A percentile compares a stretch with the other conserved stretches of the same genome.
These are phyloP conservation scores for Tanacetum coccineum DNA, from an alignment of 129 eudicot species.

Conservation along the genomic window DNA sequence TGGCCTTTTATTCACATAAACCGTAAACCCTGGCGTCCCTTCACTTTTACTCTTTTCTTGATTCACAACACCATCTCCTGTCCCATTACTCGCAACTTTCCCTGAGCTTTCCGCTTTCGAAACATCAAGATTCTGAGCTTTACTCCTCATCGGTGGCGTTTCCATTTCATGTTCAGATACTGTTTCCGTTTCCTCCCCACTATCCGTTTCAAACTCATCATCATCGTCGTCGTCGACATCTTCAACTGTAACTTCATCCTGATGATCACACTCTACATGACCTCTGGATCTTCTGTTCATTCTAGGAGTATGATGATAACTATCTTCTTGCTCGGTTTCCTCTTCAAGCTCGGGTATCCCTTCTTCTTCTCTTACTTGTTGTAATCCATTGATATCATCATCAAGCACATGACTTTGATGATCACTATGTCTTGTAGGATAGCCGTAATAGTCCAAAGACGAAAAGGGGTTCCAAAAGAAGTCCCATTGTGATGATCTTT, in stretches of 20 bases:
- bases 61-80: constrained; percentile 38
- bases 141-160: constrained; percentile 30
- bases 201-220: constrained; percentile 49
- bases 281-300: constrained; percentile 16
- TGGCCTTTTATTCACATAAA: constrained; percentile 88
- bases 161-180: constrained; percentile 37
- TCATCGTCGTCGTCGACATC: constrained; percentile 54
- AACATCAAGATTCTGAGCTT: constrained; percentile 48
- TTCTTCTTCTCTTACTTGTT: constrained; percentile 94
- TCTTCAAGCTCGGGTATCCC: constrained; percentile 97
- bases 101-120: constrained; percentile 53
- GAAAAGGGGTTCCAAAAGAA: constrained; percentile 96
- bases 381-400: constrained; percentile 64
- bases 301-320: constrained; percentile 20
- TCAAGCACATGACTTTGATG: constrained; percentile 50
- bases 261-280: constrained; percentile 20
- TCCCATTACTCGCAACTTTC: constrained; percentile 50
- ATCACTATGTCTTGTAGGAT: constrained; percentile 49
- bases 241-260: constrained; percentile 74
- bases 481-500: constrained; percentile 91
- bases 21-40: constrained; percentile 86
- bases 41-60: constrained; percentile 54
- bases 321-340: constrained; percentile 84
- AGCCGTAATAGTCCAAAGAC: constrained; percentile 77
- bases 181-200: constrained; percentile 43